phyloP scores from a whole-genome alignment of 495 filamentous ascomycete genomes.

The Aspergillus homomorphus region DNA sequence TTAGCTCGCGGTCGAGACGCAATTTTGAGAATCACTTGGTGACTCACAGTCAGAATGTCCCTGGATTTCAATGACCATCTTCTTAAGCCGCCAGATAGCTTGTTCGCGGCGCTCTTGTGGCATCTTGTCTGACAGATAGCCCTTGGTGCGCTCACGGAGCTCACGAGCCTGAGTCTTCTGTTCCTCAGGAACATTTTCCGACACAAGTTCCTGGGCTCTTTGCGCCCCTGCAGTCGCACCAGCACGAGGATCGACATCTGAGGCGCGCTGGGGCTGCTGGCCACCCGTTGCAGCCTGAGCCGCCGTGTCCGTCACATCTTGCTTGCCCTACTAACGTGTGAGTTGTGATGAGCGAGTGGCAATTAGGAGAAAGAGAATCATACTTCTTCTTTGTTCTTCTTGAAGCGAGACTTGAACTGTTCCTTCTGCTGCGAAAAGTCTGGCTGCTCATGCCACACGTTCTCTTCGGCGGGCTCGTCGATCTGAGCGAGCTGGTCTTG shows the following conservation, averaged over 20 bases:
- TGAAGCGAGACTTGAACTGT: conserved; percentile 64
- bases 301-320: conserved; percentile 56
- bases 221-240: conserved; percentile 49
- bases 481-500: conserved; percentile 75
- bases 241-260: conserved; percentile 52
- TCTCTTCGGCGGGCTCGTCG: conserved; percentile 79
- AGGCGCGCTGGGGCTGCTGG: conserved; percentile 40
- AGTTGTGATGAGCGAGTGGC: conserved; percentile 2
- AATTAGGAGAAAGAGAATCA: conserved; percentile 9
- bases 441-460: conserved; percentile 90
- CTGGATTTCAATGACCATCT: conserved; percentile 96
- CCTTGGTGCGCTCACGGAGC: conserved; percentile 50
- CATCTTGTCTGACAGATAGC: conserved; percentile 79
- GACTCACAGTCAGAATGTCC: conserved; percentile 79
- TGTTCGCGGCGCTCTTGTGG: conserved; percentile 93
- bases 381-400: conserved; percentile 57
- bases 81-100: conserved; percentile 89
- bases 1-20: background rate
- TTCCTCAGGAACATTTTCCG: conserved; percentile 45
- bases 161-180: conserved; percentile 28
- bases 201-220: conserved; percentile 49
- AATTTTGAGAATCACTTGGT: background rate
- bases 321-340: conserved; percentile 20
- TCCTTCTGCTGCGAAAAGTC: conserved; percentile 61
- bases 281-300: conserved; percentile 46